These are phyloP conservation scores for Clitopilus hobsonii DNA, from an alignment of 768 basidiomycete genomes.

Conservation along the genomic window DNA sequence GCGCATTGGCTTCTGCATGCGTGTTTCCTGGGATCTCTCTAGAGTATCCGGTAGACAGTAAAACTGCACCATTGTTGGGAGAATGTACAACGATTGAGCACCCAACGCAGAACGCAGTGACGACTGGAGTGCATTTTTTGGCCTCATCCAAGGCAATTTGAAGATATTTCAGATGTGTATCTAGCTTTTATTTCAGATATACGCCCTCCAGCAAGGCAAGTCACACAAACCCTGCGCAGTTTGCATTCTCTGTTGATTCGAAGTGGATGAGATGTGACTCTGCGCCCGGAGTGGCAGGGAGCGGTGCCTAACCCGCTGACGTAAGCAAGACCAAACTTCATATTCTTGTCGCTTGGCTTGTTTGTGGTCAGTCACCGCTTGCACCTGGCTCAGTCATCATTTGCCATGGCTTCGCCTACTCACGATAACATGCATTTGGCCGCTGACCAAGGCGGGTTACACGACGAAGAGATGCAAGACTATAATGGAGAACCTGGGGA, in stretches of 20 bases:
- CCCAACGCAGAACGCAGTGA: conserved; percentile 89
- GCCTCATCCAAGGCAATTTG: conserved; percentile 69
- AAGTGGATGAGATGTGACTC: not conserved
- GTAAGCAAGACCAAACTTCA: conserved; percentile 17
- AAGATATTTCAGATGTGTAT: conserved; percentile 39
- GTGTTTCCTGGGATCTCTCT: conserved; percentile 92
- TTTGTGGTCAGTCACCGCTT: not conserved
- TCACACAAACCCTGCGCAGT: not conserved
- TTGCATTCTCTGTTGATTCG: not conserved
- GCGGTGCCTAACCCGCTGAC: conserved; percentile 13
- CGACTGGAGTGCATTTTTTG: conserved; percentile 58
- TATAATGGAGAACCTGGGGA: conserved; percentile 11
- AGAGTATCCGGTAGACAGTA: conserved; percentile 81
- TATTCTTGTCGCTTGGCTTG: not conserved
- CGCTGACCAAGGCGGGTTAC: conserved; percentile 33
- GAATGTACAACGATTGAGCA: conserved; percentile 62
- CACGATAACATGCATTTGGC: conserved; percentile 21
- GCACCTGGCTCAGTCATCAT: conserved; percentile 1
- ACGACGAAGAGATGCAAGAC: conserved; percentile 28
- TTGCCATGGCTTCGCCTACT: conserved; percentile 52
- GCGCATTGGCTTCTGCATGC: conserved; percentile 94
- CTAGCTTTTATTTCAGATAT: conserved; percentile 2
- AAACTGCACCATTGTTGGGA: conserved; percentile 32
- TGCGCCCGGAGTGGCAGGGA: not conserved
- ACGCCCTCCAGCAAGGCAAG: not conserved